phyloP scores from a whole-genome alignment of 1,284 basidiomycete species.

The Pholiota adiposa region DNA sequence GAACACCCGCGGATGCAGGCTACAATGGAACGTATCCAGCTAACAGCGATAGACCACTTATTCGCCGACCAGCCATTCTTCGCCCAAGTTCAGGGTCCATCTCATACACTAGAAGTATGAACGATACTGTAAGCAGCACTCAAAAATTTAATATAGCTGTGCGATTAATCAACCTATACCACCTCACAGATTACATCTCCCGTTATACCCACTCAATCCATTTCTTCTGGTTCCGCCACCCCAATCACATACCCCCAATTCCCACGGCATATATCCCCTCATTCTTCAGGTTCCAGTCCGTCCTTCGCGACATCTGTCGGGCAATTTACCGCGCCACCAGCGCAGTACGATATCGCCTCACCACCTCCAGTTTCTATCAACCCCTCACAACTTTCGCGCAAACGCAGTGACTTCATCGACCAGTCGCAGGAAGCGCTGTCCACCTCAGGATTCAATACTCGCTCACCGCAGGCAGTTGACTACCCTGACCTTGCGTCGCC shows the following conservation, averaged over 20 bases:
- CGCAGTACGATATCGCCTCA: conserved; percentile 49
- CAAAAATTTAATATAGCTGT: conserved; percentile 6
- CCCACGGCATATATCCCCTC: conserved; percentile 35
- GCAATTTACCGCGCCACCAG: conserved; percentile 39
- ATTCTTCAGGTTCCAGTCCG: conserved; percentile 31
- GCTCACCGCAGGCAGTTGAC: conserved; percentile 58
- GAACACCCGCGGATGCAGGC: conserved; percentile 37
- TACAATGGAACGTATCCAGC: conserved; percentile 29
- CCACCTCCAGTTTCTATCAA: conserved; percentile 83
- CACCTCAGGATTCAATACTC: conserved; percentile 42
- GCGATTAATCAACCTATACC: conserved; percentile 2
- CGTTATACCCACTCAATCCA: conserved; percentile 24
- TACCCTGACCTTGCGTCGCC: conserved; percentile 75
- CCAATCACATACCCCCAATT: conserved; percentile 50
- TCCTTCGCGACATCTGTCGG: conserved; percentile 31
- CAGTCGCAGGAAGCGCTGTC: conserved; percentile 75
- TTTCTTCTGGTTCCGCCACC: conserved; percentile 31
- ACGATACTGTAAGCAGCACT: conserved; percentile 31
- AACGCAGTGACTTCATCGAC: conserved; percentile 81
- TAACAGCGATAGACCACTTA: conserved; percentile 24
- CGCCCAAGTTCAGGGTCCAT: conserved; percentile 35
- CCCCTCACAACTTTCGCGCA: conserved; percentile 66
- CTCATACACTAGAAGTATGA: conserved; percentile 35
- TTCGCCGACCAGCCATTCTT: conserved; percentile 35
- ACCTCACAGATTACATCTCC: conserved; percentile 22